Evolutionary conservation across 345 rosid species (phyloP).

Genomic region (Acer negundo): DNA sequence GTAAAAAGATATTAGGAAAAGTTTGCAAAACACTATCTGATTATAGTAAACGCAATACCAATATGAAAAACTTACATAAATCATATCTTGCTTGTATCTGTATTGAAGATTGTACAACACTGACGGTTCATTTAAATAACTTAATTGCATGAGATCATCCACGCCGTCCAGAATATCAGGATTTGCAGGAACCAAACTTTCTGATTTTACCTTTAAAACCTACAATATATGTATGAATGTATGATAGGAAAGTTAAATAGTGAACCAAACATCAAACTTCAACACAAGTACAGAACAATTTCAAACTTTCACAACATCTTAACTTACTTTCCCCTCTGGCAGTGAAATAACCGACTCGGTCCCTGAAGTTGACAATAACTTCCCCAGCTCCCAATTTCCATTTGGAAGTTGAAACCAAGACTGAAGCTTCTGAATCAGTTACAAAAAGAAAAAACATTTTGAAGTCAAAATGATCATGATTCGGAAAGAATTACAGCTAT

Average conservation of each 20-base stretch:
- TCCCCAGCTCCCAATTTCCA: slow-evolving; percentile 90
- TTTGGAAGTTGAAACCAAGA: slow-evolving; percentile 85
- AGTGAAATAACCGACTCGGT: slow-evolving; percentile 65
- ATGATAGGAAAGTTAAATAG: background rate
- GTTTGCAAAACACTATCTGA: slow-evolving; percentile 5
- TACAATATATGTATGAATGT: slow-evolving; percentile 27
- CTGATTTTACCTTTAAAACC: slow-evolving; percentile 73
- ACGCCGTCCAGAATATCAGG: slow-evolving; percentile 99
- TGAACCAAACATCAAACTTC: slow-evolving; percentile 21
- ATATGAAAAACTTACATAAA: slow-evolving; percentile 72
- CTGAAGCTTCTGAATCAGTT: slow-evolving; percentile 68
- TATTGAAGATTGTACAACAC: slow-evolving; percentile 88
- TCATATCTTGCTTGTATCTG: slow-evolving; percentile 87
- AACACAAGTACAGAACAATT: slow-evolving; percentile 3
- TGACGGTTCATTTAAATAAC: slow-evolving; percentile 96
- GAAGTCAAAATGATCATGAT: slow-evolving; percentile 9
- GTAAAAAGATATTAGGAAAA: slow-evolving; percentile 18
- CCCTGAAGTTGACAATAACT: slow-evolving; percentile 67
- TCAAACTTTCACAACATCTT: slow-evolving; percentile 19
- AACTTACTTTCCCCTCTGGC: slow-evolving; percentile 79
- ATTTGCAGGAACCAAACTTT: slow-evolving; percentile 81
- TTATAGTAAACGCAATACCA: slow-evolving; percentile 17
- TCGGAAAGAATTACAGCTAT: background rate
- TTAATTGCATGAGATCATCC: slow-evolving; percentile 97
- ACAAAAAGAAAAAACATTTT: slow-evolving; percentile 11